These are phyloP conservation scores for Melastoma malabathricum DNA, from an alignment of 345 rosid genomes.

Conservation along the genomic window DNA sequence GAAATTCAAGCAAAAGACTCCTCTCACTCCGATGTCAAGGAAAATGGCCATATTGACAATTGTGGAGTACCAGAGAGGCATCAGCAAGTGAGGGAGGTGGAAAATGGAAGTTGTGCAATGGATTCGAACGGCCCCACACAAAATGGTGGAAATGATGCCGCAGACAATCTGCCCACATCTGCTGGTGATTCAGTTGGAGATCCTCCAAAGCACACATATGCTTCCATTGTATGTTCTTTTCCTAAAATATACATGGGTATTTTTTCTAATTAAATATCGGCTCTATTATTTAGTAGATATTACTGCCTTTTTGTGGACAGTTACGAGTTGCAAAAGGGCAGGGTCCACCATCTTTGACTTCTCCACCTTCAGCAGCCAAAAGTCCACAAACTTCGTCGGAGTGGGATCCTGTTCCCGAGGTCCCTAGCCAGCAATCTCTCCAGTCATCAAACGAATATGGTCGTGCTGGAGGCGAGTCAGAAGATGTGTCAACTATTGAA, in stretches of 20 bases:
- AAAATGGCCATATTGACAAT: slow-evolving; percentile 33
- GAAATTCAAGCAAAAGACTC: slow-evolving; percentile 34
- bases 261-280: background rate
- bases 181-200: slow-evolving; percentile 37
- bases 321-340: slow-evolving; percentile 47
- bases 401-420: slow-evolving; percentile 28
- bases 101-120: slow-evolving; percentile 12
- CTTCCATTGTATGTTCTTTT: slow-evolving; percentile 49
- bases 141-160: slow-evolving; percentile 12
- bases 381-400: slow-evolving; percentile 23
- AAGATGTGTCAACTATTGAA: slow-evolving; percentile 31
- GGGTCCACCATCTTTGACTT: slow-evolving; percentile 19
- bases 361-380: slow-evolving; percentile 24
- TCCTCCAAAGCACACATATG: slow-evolving; percentile 54
- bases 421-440: slow-evolving; percentile 15
- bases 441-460: slow-evolving; percentile 21
- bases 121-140: slow-evolving; percentile 28
- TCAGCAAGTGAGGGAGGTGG: slow-evolving; percentile 25
- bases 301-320: slow-evolving; percentile 12
- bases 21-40: slow-evolving; percentile 22
- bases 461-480: slow-evolving; percentile 19
- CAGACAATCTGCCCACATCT: slow-evolving; percentile 26
- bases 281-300: background rate
- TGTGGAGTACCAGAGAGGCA: slow-evolving; percentile 31
- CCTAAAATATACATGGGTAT: background rate